These are phyloP conservation scores for Populus deltoides DNA, from an alignment of 345 rosid genomes.

Conservation along the genomic window DNA sequence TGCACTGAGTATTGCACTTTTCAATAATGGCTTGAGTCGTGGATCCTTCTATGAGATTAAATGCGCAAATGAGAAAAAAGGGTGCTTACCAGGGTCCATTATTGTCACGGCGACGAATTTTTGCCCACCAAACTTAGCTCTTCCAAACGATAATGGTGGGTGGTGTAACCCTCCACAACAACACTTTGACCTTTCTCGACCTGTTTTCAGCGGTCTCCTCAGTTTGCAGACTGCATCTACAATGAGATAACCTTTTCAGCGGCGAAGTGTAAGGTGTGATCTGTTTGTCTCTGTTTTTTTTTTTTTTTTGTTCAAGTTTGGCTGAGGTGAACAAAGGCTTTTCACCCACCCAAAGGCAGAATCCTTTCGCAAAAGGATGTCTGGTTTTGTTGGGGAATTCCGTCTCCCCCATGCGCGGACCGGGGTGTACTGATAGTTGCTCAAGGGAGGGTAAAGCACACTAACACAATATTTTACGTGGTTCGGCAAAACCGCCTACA, in stretches of 20 bases:
- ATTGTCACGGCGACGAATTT: constrained; percentile 13
- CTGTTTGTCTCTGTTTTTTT: neutral
- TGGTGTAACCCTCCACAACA: constrained; percentile 16
- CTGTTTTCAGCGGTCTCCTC: constrained; percentile 5
- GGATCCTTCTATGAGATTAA: constrained; percentile 12
- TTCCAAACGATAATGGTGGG: constrained; percentile 7
- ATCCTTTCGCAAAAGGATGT: neutral
- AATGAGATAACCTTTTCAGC: neutral
- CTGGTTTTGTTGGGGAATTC: no score
- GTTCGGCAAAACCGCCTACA: no score
- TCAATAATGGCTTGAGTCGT: constrained; percentile 2
- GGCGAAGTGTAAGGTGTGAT: neutral
- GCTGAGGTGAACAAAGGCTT: neutral
- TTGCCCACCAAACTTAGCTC: constrained; percentile 11
- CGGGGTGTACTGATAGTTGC: no score
- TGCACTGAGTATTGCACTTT: constrained; percentile 10
- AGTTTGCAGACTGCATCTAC: neutral
- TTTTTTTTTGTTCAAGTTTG: neutral
- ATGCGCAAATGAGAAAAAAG: neutral
- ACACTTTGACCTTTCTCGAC: constrained; percentile 13
- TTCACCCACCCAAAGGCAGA: neutral
- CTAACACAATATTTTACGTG: no score
- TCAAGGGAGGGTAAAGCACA: no score
- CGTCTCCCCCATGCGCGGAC: no score
- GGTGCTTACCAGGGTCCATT: constrained; percentile 7